These are phyloP conservation scores for Glycine soja DNA, from an alignment of 306 rosid species.

Conservation along the genomic window DNA sequence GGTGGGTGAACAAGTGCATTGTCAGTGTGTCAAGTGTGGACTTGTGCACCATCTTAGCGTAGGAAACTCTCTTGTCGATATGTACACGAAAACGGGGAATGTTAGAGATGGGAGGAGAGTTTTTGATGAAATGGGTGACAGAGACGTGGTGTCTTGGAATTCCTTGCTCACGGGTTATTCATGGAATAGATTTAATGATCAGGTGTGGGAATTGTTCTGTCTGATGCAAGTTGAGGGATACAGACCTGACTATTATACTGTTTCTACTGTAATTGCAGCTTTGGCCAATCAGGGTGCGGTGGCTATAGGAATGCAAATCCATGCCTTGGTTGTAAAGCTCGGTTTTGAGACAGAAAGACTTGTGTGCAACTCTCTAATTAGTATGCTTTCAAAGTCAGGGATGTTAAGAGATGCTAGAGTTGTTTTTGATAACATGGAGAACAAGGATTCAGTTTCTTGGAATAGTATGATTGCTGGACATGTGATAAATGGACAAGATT, in stretches of 20 bases:
- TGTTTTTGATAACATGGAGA: slow-evolving; percentile 65
- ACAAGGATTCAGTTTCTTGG: slow-evolving; percentile 77
- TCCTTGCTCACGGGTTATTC: slow-evolving; percentile 75
- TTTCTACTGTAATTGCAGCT: slow-evolving; percentile 67
- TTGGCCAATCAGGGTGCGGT: slow-evolving; percentile 58
- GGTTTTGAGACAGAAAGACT: slow-evolving; percentile 63
- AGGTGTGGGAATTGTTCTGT: slow-evolving; percentile 54
- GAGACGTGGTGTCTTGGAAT: slow-evolving; percentile 86
- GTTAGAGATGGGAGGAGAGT: slow-evolving; percentile 68
- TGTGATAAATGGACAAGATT: slow-evolving; percentile 62
- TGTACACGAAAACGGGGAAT: slow-evolving; percentile 81
- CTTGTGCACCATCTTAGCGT: slow-evolving; percentile 65
- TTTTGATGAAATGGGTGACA: slow-evolving; percentile 76
- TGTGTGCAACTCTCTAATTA: slow-evolving; percentile 73
- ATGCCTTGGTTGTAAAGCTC: slow-evolving; percentile 65
- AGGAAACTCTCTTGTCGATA: slow-evolving; percentile 78
- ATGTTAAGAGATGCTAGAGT: slow-evolving; percentile 63
- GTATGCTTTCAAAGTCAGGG: slow-evolving; percentile 73
- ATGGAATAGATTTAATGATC: slow-evolving; percentile 54
- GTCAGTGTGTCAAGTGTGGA: slow-evolving; percentile 72
- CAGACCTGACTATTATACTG: slow-evolving; percentile 66
- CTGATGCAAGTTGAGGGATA: slow-evolving; percentile 65
- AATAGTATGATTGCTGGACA: slow-evolving; percentile 77
- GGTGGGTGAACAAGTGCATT: slow-evolving; percentile 74
- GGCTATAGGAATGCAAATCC: slow-evolving; percentile 70